phyloP scores from a whole-genome alignment of 495 filamentous ascomycete species.

The Penicillium subrubescens region DNA sequence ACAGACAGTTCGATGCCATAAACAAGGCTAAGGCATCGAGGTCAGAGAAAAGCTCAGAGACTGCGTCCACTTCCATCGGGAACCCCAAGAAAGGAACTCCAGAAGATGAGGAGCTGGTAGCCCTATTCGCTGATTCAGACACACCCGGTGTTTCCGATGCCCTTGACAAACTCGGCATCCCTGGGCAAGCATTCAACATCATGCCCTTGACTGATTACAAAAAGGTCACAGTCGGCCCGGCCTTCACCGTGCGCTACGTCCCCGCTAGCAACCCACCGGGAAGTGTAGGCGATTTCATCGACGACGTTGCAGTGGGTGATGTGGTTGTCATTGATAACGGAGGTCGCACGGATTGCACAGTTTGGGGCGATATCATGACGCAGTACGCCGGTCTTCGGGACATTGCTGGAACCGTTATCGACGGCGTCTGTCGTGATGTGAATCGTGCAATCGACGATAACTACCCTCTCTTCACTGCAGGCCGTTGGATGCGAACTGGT shows the following conservation, averaged over 20 bases:
- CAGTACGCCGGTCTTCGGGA: not conserved
- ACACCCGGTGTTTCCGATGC: not conserved
- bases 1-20: not conserved
- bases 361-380: not conserved
- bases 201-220: not conserved
- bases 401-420: not conserved
- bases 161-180: not conserved
- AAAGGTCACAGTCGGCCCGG: not conserved
- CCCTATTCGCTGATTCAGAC: not conserved
- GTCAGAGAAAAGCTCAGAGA: no score
- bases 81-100: not conserved
- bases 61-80: not conserved
- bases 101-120: not conserved
- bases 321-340: not conserved
- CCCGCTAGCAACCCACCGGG: not conserved
- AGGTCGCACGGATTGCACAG: not conserved
- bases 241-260: not conserved
- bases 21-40: not conserved
- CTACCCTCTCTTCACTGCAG: not conserved
- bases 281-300: not conserved
- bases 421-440: not conserved
- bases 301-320: not conserved
- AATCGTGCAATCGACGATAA: not conserved
- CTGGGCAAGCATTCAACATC: not conserved
- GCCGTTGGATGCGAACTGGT: not conserved